Evolutionary conservation across 257 asterid species (phyloP), one percentile per base, ranked within the genome.

Genomic region (Ocimum tenuiflorum): DNA sequence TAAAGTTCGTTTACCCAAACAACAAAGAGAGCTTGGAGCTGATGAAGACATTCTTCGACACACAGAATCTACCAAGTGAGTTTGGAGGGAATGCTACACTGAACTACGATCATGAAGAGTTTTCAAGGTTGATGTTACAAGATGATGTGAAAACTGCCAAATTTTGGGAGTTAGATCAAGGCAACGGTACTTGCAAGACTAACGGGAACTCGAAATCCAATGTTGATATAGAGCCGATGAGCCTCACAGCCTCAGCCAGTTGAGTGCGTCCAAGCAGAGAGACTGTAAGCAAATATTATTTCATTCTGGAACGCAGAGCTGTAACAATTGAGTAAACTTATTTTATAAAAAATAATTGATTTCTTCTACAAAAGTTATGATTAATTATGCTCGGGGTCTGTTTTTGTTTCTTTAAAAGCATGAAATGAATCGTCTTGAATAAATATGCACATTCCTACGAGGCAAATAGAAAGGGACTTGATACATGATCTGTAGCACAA

Each of bases 71-170:
- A 67, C 96, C 98, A 0, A 81, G 79, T 3, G 98, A 91, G 77
- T 91, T 89, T 53, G 96, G 98, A 27, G 98, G 96, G 13, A 80
- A 85, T 68, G 84, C 78, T 22, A 83, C 95, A 7, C 78, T 91
- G 54, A 50, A 78, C 35, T 89, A 89, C 47, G 83, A 91, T 46
- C 96, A 87, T 24, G 86, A 85, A 67, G 96, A 89, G 41, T 91
- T 89, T 63, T 89, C 96, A 17, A 85, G 82, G 75, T 57, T 83
- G 83, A 91, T 91, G 98, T 55, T 60, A 0, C 75, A 77, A 47
- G 96, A 89, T 47, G 96, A 91, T n/a, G 66, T 79, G 33, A 83
- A 81, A 70, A 78, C 95, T 10, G 88, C 95, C 24, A 69, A 75
- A 19, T 87, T 79, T 59, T 88, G 98, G 96, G 91, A 75, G 53